These are phyloP conservation scores for Xylaria sp. DNA, from an alignment of 2,329 filamentous ascomycete genomes.

Conservation along the genomic window DNA sequence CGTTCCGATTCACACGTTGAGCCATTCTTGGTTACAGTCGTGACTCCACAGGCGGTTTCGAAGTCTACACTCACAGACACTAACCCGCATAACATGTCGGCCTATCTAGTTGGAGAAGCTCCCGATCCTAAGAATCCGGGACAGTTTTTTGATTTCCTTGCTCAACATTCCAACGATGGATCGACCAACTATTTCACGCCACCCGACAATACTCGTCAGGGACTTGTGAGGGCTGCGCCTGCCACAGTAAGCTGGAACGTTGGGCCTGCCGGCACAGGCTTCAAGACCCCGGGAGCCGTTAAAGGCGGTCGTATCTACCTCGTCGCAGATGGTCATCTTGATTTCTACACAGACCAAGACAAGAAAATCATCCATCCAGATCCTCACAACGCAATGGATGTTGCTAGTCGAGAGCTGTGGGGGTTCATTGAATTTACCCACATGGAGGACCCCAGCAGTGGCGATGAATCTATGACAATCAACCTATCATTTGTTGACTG, in stretches of 20 bases:
- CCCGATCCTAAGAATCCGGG: conserved; percentile 4
- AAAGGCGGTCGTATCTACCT: conserved; percentile 36
- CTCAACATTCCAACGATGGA: conserved; percentile 13
- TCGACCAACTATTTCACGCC: conserved; percentile 31
- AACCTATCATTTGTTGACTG: conserved; percentile 63
- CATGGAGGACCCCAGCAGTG: conserved; percentile 39
- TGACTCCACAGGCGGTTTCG: background rate
- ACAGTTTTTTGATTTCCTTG: conserved; percentile 17
- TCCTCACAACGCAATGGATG: conserved; percentile 31
- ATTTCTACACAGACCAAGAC: conserved; percentile 22
- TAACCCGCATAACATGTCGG: conserved; percentile 8
- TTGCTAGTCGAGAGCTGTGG: conserved; percentile 27
- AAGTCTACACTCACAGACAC: background rate
- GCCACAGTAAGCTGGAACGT: conserved; percentile 18
- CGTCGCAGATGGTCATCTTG: conserved; percentile 26
- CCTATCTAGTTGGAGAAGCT: conserved; percentile 24
- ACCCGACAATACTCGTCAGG: background rate
- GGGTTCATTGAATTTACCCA: conserved; percentile 36
- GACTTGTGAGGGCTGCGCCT: background rate
- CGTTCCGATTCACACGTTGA: conserved; percentile 3
- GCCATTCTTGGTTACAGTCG: conserved; percentile 18
- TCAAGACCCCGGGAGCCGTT: conserved; percentile 32
- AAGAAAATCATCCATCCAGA: conserved; percentile 30
- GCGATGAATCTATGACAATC: conserved; percentile 51
- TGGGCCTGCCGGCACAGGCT: conserved; percentile 13